phyloP scores from a whole-genome alignment of 192 early-diverging fungal species.

The Martensiomyces pterosporus region DNA sequence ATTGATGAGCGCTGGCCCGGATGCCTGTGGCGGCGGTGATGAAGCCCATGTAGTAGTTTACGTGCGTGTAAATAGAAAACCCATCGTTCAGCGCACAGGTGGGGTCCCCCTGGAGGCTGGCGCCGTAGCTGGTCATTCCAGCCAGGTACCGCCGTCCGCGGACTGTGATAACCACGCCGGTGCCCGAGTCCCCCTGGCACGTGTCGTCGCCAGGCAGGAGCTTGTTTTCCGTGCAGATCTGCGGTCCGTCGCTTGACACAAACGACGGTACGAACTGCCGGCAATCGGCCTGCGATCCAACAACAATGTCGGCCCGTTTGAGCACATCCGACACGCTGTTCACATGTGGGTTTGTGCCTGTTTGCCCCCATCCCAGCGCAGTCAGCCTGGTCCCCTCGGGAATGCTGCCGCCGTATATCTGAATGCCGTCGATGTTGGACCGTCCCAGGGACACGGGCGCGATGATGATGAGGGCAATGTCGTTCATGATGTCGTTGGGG shows the following conservation, averaged over 20 bases:
- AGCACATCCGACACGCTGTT: conserved; percentile 17
- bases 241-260: conserved; percentile 38
- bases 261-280: conserved; percentile 25
- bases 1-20: too few species aligned
- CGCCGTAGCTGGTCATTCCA: conserved; percentile 44
- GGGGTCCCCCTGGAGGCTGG: conserved; percentile 27
- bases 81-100: conserved; percentile 41
- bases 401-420: conserved; percentile 21
- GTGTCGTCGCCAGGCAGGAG: conserved; percentile 32
- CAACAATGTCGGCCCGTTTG: conserved; percentile 22
- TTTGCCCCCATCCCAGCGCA: conserved; percentile 38
- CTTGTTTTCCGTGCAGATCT: conserved; percentile 45
- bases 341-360: not conserved
- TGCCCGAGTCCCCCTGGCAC: conserved; percentile 48
- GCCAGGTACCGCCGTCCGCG: conserved; percentile 19
- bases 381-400: conserved; percentile 16
- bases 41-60: conserved; percentile 28
- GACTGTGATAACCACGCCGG: conserved; percentile 23
- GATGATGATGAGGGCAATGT: conserved; percentile 28
- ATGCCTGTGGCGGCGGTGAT: conserved; percentile 5
- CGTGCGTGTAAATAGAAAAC: conserved; percentile 35
- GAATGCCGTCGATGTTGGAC: not conserved
- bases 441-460: not conserved
- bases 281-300: conserved; percentile 21
- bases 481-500: conserved; percentile 11